Conservation (phyloP, 768 basidiomycete genomes). For the Leccinum pellstonianum region DNA sequence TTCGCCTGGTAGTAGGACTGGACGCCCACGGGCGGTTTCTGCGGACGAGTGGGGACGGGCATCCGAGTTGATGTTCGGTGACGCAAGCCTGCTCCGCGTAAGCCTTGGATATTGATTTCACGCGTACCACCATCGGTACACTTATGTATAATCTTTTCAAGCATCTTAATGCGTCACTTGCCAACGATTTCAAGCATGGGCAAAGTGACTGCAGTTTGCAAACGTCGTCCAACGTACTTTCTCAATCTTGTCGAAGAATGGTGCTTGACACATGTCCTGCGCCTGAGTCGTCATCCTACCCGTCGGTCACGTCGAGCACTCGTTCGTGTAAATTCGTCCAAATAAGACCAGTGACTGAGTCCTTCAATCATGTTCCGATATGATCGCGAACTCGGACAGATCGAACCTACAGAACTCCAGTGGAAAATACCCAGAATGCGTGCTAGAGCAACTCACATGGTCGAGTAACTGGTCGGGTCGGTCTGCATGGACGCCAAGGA, state of each 20-base stretch:
- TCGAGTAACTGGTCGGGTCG: slow-evolving; percentile 34
- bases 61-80: slow-evolving; percentile 21
- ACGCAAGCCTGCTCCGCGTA: neutral
- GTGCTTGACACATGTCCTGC: no score
- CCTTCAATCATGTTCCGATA: slow-evolving; percentile 33
- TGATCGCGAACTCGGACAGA: slow-evolving; percentile 38
- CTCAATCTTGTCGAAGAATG: slow-evolving; percentile 35
- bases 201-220: slow-evolving; percentile 20
- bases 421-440: neutral
- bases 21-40: slow-evolving; percentile 58
- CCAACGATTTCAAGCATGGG: slow-evolving; percentile 15
- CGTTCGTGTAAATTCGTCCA: slow-evolving; percentile 16
- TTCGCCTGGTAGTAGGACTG: slow-evolving; percentile 95
- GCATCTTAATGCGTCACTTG: neutral
- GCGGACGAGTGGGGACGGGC: slow-evolving; percentile 37
- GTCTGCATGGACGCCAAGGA: slow-evolving; percentile 26
- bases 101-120: neutral
- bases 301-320: no score
- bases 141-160: neutral
- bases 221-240: slow-evolving; percentile 38
- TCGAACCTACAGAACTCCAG: slow-evolving; percentile 7
- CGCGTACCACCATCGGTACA: no score
- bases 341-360: slow-evolving; percentile 43
- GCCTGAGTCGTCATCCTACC: no score
- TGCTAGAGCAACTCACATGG: slow-evolving; percentile 30